Percentiles rank a stretch among this genome's conserved stretches.
These are phyloP conservation scores for Russula abietina DNA, from an alignment of 768 basidiomycete species.

Conservation along the genomic window DNA sequence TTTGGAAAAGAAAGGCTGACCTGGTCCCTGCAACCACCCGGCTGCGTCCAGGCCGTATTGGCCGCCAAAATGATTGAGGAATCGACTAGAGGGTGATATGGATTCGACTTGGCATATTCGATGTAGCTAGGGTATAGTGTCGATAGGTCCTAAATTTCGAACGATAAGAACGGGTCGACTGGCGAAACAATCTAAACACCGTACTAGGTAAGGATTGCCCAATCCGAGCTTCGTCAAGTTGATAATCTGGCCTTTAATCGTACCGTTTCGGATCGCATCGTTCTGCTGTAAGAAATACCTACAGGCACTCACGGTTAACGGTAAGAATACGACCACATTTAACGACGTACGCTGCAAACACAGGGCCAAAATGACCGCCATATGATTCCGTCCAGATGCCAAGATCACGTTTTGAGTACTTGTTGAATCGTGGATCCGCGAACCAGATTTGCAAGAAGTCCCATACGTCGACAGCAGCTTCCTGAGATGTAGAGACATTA, in stretches of 20 bases:
- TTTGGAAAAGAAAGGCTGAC: constrained; percentile 31
- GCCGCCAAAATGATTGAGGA: constrained; percentile 37
- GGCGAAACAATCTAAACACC: constrained; percentile 11
- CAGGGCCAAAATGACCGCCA: constrained; percentile 38
- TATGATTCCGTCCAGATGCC: too few relatives aligned
- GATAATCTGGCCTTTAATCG: constrained; percentile 40
- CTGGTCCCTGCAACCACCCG: constrained; percentile 46
- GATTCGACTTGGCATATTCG: constrained; percentile 48
- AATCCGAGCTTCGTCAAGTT: constrained; percentile 60
- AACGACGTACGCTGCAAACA: constrained; percentile 32
- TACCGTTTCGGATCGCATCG: constrained; percentile 45
- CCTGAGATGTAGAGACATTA: constrained; percentile 45
- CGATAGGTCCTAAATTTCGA: constrained; percentile 33
- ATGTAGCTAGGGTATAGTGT: constrained; percentile 55
- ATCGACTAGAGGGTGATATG: constrained; percentile 49
- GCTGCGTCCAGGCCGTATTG: constrained; percentile 38
- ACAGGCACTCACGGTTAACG: not conserved
- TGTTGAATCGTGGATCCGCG: constrained; percentile 46
- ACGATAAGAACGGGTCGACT: not conserved
- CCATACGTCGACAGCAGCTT: too few relatives aligned
- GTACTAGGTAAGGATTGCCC: constrained; percentile 57
- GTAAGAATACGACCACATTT: not conserved
- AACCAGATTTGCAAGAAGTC: too few relatives aligned
- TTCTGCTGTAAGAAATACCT: too few relatives aligned
- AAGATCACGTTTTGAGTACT: constrained; percentile 48